These are phyloP conservation scores for Agaricales sp. DNA, from an alignment of 1,284 basidiomycete genomes.

Conservation along the genomic window DNA sequence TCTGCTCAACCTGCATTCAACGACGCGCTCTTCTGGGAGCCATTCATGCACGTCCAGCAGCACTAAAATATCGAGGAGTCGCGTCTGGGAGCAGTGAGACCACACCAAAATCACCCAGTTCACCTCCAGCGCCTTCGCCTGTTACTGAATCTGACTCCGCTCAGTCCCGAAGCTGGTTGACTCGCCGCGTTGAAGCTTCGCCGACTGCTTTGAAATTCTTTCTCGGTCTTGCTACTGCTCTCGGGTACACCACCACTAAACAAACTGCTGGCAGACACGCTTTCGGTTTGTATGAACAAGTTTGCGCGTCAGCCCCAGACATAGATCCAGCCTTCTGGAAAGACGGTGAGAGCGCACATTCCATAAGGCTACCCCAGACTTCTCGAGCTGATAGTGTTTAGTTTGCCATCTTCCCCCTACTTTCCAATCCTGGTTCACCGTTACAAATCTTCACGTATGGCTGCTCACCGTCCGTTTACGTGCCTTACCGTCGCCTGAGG, in stretches of 20 bases:
- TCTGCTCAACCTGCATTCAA: not conserved
- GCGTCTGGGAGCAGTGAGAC: not conserved
- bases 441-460: constrained; percentile 92
- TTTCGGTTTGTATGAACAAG: constrained; percentile 44
- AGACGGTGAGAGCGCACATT: not conserved
- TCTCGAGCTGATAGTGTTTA: constrained; percentile 20
- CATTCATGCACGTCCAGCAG: not conserved
- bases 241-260: constrained; percentile 54
- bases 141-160: too few relatives aligned
- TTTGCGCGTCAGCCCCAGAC: constrained; percentile 49
- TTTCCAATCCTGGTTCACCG: constrained; percentile 96
- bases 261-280: constrained; percentile 52
- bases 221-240: constrained; percentile 32
- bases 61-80: not conserved
- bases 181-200: constrained; percentile 41
- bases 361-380: not conserved
- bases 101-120: not conserved
- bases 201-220: constrained; percentile 41
- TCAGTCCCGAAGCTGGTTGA: constrained; percentile 40
- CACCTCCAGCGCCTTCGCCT: constrained; percentile 6
- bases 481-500: constrained; percentile 63
- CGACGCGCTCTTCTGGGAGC: not conserved
- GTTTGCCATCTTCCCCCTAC: constrained; percentile 86
- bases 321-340: constrained; percentile 26
- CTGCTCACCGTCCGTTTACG: constrained; percentile 84